phyloP scores from a whole-genome alignment of 768 basidiomycete species.

The Lyophyllum atratum region DNA sequence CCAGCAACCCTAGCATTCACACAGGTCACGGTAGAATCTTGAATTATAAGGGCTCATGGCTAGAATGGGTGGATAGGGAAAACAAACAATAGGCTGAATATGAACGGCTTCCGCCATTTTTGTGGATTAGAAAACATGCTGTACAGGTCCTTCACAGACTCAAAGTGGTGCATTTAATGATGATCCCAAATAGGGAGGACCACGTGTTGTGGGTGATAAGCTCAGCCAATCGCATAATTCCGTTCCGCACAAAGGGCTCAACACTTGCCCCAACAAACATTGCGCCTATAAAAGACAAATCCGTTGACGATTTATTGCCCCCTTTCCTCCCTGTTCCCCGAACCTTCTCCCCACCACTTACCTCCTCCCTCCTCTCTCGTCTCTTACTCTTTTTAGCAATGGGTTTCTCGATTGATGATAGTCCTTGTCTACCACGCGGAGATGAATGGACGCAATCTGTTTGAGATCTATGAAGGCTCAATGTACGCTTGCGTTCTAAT shows the following conservation, averaged over 20 bases:
- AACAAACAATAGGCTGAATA: conserved; percentile 26
- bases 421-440: too few species aligned
- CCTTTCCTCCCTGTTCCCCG: conserved; percentile 3
- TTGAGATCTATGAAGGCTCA: too few species aligned
- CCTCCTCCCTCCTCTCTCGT: neutral
- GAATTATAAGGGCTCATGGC: conserved; percentile 88
- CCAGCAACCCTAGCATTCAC: neutral
- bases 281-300: conserved; percentile 27
- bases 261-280: conserved; percentile 27
- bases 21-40: conserved; percentile 41
- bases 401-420: too few species aligned
- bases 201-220: neutral
- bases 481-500: too few species aligned
- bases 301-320: conserved; percentile 8
- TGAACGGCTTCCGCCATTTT: neutral
- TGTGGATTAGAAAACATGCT: too few species aligned
- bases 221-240: conserved; percentile 48
- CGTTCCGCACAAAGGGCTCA: conserved; percentile 50
- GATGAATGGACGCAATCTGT: too few species aligned
- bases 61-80: conserved; percentile 75
- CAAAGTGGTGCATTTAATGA: too few species aligned
- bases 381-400: neutral
- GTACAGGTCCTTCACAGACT: too few species aligned
- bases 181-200: too few species aligned
- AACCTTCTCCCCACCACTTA: neutral